phyloP scores from a whole-genome alignment of 176 grass and related monocot species.

The Pontederia paniculata region DNA sequence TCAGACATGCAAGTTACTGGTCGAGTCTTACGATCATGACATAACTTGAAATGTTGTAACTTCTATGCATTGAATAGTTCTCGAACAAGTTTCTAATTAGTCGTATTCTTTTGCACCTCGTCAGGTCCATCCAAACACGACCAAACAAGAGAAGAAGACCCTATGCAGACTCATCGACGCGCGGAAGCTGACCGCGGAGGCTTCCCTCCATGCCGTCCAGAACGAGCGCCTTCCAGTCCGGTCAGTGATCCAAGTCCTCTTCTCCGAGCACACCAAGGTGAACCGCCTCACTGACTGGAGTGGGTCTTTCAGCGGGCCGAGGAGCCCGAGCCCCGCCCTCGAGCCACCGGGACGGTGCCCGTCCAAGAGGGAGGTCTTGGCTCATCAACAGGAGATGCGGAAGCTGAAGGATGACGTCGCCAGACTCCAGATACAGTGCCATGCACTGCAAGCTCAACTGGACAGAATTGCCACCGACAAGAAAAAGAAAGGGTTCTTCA shows the following conservation, averaged over 20 bases:
- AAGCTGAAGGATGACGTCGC: constrained; percentile 74
- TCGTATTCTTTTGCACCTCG: neutral
- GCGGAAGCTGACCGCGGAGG: constrained; percentile 78
- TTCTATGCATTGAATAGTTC: neutral
- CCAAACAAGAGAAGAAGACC: constrained; percentile 58
- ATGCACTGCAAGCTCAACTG: constrained; percentile 66
- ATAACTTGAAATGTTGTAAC: no score
- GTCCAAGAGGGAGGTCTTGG: constrained; percentile 72
- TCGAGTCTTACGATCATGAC: no score
- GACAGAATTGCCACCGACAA: constrained; percentile 33
- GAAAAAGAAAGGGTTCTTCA: constrained; percentile 59
- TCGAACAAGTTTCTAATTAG: neutral
- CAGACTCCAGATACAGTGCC: constrained; percentile 73
- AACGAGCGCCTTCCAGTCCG: constrained; percentile 88
- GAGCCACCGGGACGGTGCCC: constrained; percentile 57
- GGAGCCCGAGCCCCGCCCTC: constrained; percentile 40
- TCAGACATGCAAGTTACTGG: no score
- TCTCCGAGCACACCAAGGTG: constrained; percentile 87
- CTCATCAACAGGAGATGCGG: constrained; percentile 78
- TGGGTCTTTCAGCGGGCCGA: constrained; percentile 41
- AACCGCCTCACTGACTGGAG: constrained; percentile 68
- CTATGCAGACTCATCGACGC: constrained; percentile 70
- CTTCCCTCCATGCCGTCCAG: constrained; percentile 69
- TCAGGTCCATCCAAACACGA: constrained; percentile 60
- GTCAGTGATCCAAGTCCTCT: constrained; percentile 84